Evolutionary conservation across 2,329 filamentous ascomycete genomes (phyloP), one percentile per base, ranked within the genome.

Genomic region (Colletotrichum sp.): DNA sequence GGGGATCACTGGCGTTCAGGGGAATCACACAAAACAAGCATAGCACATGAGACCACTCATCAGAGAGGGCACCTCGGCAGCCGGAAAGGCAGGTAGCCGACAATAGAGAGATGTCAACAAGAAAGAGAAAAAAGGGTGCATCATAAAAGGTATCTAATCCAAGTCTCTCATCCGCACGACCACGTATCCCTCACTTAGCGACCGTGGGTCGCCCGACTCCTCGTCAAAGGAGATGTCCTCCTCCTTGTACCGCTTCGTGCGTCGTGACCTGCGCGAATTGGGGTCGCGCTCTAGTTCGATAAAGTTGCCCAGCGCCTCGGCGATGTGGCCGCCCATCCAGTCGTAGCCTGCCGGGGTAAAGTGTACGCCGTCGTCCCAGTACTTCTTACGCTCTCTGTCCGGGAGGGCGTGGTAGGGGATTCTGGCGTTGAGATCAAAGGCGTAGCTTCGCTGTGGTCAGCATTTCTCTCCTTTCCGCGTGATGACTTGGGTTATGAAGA

Each of bases 331-430:
- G 3, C 92, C 92, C 86, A 94, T 91, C 79, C 90, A 84, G 80
- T 93, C 88, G 84, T 94, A 94, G 9, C 92, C 92, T 8, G 85
- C 86, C 0, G 85, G 82, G 1, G 89, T 90, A 12, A 93, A 85
- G 83, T 94, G 92, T 26, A 93, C 78, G 21, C 87, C 87, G 82
- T 94, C 92, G 77, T 92, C 87, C 91, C 92, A 94, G 79, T 91
- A 90, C 72, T 83, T 84, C 3, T 84, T 77, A 26, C 87, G 85
- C 72, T 90, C 87, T 1, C 84, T 80, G 9, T 86, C 82, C 3
- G 86, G 80, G 79, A 93, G 87, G 18, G 81, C 80, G 78, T 87
- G 86, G 78, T 89, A 93, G 1, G 92, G 91, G 7, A 94, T 83
- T 12, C 87, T 87, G 30, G 84, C 81, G 78, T 88, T 81, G 24